Percentiles rank a stretch among this genome's conserved stretches.
These are phyloP conservation scores for Letharia columbiana DNA, from an alignment of 495 filamentous ascomycete species.

Conservation along the genomic window DNA sequence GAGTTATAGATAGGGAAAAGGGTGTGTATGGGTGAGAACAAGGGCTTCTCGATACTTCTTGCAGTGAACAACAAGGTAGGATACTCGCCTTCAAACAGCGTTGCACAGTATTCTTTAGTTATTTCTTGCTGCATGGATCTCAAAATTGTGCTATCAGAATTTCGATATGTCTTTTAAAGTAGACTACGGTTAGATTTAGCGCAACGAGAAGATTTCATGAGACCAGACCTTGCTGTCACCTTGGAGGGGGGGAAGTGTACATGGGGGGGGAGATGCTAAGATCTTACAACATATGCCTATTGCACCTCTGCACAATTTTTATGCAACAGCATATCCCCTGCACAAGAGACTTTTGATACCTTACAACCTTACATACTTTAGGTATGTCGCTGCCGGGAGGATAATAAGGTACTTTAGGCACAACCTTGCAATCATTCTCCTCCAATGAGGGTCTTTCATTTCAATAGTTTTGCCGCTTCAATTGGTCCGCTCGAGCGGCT, in stretches of 20 bases:
- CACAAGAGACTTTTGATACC: too few species aligned
- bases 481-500: not conserved
- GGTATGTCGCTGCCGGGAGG: too few species aligned
- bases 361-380: too few species aligned
- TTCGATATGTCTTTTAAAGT: not conserved
- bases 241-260: not conserved
- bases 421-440: too few species aligned
- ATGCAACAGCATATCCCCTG: not conserved
- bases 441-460: too few species aligned
- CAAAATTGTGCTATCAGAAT: not conserved
- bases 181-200: not conserved
- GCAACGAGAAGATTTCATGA: not conserved
- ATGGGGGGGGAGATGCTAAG: too few species aligned
- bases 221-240: not conserved
- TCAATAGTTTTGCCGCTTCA: too few species aligned
- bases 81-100: not conserved
- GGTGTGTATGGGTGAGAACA: not conserved
- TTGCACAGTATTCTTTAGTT: not conserved
- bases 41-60: not conserved
- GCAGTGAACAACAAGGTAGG: not conserved
- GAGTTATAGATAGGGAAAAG: not conserved
- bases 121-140: not conserved
- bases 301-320: not conserved
- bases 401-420: too few species aligned
- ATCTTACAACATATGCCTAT: too few species aligned